Conservation (phyloP, 2,329 filamentous ascomycete genomes). For the Colletotrichum lini region DNA sequence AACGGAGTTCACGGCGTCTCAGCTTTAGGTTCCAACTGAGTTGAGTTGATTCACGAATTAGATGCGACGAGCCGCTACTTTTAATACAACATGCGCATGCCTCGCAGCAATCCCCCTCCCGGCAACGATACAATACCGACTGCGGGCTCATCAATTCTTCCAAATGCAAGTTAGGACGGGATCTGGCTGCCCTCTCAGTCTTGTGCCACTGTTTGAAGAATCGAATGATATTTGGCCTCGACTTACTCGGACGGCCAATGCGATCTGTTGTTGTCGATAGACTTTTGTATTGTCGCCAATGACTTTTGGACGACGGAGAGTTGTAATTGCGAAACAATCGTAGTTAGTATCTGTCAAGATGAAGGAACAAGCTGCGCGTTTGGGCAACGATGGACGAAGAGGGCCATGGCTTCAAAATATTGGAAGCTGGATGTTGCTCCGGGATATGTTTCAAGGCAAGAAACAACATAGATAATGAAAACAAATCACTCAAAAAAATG, state of each 20-base stretch:
- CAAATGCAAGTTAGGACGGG: background rate
- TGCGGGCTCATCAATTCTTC: background rate
- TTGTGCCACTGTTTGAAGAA: conserved; percentile 12
- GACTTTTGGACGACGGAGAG: conserved; percentile 4
- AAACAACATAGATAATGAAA: conserved; percentile 24
- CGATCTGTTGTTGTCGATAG: background rate
- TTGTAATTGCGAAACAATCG: conserved; percentile 12
- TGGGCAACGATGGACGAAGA: conserved; percentile 22
- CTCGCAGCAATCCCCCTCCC: conserved; percentile 7
- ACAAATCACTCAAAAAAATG: conserved; percentile 3
- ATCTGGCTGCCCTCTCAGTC: conserved; percentile 10
- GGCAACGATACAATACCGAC: conserved; percentile 9
- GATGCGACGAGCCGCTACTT: conserved; percentile 29
- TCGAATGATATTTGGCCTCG: conserved; percentile 2
- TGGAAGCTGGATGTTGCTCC: conserved; percentile 6
- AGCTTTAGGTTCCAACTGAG: conserved; percentile 29
- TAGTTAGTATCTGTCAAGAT: conserved; percentile 7
- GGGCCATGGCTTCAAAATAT: background rate
- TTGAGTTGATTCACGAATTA: conserved; percentile 33
- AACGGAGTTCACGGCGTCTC: conserved; percentile 40
- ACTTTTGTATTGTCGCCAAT: background rate
- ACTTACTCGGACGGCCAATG: background rate
- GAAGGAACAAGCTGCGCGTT: conserved; percentile 11
- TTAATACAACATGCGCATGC: conserved; percentile 36
- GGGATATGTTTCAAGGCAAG: conserved; percentile 16